Evolutionary conservation across 2,329 filamentous ascomycete genomes (phyloP).

Genomic region (Sporothrix variecibatus): DNA sequence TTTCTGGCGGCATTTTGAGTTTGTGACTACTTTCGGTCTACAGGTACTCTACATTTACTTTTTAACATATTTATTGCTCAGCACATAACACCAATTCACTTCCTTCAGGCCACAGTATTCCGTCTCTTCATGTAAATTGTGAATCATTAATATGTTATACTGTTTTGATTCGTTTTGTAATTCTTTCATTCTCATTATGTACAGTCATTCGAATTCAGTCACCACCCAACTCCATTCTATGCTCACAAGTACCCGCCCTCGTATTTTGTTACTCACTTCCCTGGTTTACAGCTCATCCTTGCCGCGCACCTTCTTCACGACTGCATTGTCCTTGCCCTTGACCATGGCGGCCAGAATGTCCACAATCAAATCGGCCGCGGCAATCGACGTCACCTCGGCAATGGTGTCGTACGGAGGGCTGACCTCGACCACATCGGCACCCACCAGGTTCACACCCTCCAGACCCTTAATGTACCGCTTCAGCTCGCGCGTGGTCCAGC

Average conservation of each 20-base stretch:
- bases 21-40: too few relatives aligned
- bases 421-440: conserved; percentile 87
- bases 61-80: too few relatives aligned
- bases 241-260: neutral
- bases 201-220: neutral
- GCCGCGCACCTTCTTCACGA: neutral
- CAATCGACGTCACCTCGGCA: conserved; percentile 28
- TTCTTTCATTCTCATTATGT: neutral
- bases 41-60: too few relatives aligned
- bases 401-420: conserved; percentile 74
- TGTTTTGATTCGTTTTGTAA: too few relatives aligned
- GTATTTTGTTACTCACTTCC: neutral
- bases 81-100: too few relatives aligned
- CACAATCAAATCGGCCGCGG: conserved; percentile 26
- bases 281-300: conserved; percentile 23
- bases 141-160: too few relatives aligned
- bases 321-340: conserved; percentile 13
- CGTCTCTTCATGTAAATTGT: too few relatives aligned
- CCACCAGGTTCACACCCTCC: conserved; percentile 79
- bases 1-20: too few relatives aligned
- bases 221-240: neutral
- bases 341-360: conserved; percentile 28
- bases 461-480: conserved; percentile 80
- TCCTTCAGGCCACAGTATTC: too few relatives aligned
- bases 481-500: conserved; percentile 86